Conservation (phyloP, 2,329 filamentous ascomycete genomes). For the Penicillium sp. region DNA sequence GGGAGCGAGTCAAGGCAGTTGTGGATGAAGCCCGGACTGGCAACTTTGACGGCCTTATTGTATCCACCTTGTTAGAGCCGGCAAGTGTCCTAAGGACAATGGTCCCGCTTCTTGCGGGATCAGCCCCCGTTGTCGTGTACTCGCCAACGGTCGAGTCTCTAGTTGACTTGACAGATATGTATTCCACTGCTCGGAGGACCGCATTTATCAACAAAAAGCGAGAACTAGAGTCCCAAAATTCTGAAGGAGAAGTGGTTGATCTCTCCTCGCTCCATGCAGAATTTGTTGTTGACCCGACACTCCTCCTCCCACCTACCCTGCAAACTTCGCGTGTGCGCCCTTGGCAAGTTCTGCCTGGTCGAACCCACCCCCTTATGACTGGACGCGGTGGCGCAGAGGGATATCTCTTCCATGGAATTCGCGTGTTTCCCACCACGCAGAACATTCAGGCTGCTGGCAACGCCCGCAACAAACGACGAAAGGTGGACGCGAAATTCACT, state of each 20-base stretch:
- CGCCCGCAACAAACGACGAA: conserved; percentile 66
- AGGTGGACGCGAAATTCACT: conserved; percentile 45
- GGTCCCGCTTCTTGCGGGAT: conserved; percentile 78
- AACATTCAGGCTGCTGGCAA: conserved; percentile 79
- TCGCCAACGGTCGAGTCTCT: conserved; percentile 77
- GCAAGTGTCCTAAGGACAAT: conserved; percentile 70
- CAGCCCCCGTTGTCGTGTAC: conserved; percentile 83
- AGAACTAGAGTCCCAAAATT: conserved; percentile 24
- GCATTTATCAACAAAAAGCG: conserved; percentile 59
- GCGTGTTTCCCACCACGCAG: conserved; percentile 75
- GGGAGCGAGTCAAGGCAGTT: conserved; percentile 68
- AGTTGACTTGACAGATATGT: conserved; percentile 74
- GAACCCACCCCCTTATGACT: conserved; percentile 95
- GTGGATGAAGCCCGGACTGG: conserved; percentile 74
- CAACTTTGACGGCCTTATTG: conserved; percentile 77
- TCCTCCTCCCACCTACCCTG: conserved; percentile 74
- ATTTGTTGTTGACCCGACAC: conserved; percentile 82
- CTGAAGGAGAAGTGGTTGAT: conserved; percentile 17
- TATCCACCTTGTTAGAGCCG: conserved; percentile 80
- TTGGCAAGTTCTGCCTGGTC: conserved; percentile 88
- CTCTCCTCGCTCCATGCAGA: conserved; percentile 52
- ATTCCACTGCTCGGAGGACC: conserved; percentile 73
- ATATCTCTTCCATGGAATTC: conserved; percentile 80
- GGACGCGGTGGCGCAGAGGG: conserved; percentile 83
- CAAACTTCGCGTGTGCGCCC: conserved; percentile 75